phyloP scores from a whole-genome alignment of 345 rosid species.

The Citrus reticulata region DNA sequence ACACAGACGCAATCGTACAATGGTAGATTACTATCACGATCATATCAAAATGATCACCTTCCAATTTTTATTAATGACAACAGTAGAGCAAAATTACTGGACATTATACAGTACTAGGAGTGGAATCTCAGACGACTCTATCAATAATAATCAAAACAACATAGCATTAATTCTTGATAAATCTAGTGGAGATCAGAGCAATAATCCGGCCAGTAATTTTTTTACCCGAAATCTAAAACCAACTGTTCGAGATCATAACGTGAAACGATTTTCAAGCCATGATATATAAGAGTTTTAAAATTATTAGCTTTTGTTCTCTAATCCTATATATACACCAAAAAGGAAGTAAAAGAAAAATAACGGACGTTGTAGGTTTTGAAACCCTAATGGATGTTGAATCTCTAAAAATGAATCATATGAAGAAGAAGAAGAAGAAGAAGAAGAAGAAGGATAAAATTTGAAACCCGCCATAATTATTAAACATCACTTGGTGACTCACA shows the following conservation, averaged over 20 bases:
- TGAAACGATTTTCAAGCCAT: constrained; percentile 2
- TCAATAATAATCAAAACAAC: neutral
- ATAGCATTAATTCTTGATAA: neutral
- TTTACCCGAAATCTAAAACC: neutral
- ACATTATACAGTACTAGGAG: neutral
- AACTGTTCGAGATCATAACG: neutral
- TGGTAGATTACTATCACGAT: neutral
- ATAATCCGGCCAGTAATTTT: neutral
- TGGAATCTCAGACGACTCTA: constrained; percentile 4
- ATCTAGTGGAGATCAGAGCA: neutral
- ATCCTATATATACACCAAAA: constrained; percentile 23
- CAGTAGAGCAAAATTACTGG: constrained; percentile 1
- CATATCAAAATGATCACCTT: constrained; percentile 17
- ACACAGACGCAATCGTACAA: neutral
- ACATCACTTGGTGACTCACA: constrained; percentile 47
- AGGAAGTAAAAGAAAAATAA: neutral
- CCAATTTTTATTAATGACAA: constrained; percentile 13
- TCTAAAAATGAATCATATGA: constrained; percentile 12
- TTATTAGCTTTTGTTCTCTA: constrained; percentile 14
- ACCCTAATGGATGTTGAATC: constrained; percentile 25
- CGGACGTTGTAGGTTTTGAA: neutral
- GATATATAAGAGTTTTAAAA: neutral
- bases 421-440: neutral
- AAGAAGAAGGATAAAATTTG: neutral
- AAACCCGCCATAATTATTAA: constrained; percentile 6